A percentile compares a stretch with the other conserved stretches of the same genome.
These are phyloP conservation scores for Coriaria nepalensis DNA, from an alignment of 306 rosid genomes.

Conservation along the genomic window DNA sequence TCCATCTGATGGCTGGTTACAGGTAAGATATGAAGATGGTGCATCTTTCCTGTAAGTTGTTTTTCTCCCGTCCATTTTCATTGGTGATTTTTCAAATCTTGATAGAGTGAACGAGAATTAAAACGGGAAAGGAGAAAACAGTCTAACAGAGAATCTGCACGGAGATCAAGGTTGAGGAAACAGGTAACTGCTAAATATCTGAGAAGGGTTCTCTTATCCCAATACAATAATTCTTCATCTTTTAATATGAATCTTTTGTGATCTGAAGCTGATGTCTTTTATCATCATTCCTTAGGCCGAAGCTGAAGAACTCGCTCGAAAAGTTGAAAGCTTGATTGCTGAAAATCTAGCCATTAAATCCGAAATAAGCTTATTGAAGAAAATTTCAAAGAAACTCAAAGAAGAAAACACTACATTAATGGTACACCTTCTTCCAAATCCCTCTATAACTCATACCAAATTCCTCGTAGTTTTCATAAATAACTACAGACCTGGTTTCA, in stretches of 20 bases:
- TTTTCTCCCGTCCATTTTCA: no score
- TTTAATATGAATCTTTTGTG: no score
- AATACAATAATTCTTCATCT: no score
- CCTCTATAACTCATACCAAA: no score
- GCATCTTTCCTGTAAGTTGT: no score
- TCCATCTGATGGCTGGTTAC: constrained; percentile 59
- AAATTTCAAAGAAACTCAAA: constrained; percentile 54
- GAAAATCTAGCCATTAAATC: constrained; percentile 54
- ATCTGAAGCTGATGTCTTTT: no score
- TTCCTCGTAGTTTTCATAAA: no score
- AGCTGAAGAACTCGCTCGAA: constrained; percentile 62
- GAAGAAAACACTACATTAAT: constrained; percentile 51
- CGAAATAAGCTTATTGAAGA: constrained; percentile 45
- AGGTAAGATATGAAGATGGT: constrained; percentile 20
- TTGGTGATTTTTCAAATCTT: constrained; percentile 18
- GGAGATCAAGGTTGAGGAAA: constrained; percentile 95
- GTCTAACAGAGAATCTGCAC: constrained; percentile 94
- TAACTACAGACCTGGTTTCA: constrained; percentile 1
- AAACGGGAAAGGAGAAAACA: constrained; percentile 95
- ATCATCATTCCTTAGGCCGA: constrained; percentile 43
- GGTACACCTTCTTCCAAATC: constrained; percentile 26
- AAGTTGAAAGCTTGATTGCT: constrained; percentile 48
- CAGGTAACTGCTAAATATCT: constrained; percentile 38
- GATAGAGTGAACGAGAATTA: constrained; percentile 68
- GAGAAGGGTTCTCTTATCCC: no score